These are phyloP conservation scores for Hygrocybe punicea DNA, from an alignment of 768 basidiomycete species.

Conservation along the genomic window DNA sequence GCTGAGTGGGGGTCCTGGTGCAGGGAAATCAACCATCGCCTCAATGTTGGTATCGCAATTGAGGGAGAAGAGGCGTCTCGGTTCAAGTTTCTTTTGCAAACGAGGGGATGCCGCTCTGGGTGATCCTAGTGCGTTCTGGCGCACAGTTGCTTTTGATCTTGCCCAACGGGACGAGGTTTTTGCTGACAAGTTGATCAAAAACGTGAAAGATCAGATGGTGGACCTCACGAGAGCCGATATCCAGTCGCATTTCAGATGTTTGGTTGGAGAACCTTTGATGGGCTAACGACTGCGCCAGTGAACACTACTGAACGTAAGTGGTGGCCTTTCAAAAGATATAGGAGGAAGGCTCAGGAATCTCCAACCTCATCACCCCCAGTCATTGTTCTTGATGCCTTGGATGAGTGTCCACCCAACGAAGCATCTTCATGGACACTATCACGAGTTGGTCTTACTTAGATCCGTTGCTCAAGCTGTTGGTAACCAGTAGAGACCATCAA, in stretches of 20 bases:
- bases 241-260: too few relatives aligned
- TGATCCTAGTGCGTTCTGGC: neutral
- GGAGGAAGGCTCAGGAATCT: too few relatives aligned
- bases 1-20: neutral
- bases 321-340: too few relatives aligned
- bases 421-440: neutral
- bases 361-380: conserved; percentile 3
- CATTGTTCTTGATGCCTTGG: conserved; percentile 26
- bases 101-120: neutral
- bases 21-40: neutral
- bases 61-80: neutral
- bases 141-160: neutral
- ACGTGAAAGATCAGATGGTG: neutral
- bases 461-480: neutral
- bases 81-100: neutral
- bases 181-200: neutral
- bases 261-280: neutral
- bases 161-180: neutral
- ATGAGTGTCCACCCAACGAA: conserved; percentile 1
- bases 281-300: neutral
- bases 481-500: conserved; percentile 6
- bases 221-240: too few relatives aligned
- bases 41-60: neutral
- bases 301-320: too few relatives aligned
- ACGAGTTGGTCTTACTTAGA: neutral